Evolutionary conservation across 176 grass and related monocot genomes (phyloP), one percentile per base, ranked within the genome.

Genomic region (Bonia amplexicaulis): DNA sequence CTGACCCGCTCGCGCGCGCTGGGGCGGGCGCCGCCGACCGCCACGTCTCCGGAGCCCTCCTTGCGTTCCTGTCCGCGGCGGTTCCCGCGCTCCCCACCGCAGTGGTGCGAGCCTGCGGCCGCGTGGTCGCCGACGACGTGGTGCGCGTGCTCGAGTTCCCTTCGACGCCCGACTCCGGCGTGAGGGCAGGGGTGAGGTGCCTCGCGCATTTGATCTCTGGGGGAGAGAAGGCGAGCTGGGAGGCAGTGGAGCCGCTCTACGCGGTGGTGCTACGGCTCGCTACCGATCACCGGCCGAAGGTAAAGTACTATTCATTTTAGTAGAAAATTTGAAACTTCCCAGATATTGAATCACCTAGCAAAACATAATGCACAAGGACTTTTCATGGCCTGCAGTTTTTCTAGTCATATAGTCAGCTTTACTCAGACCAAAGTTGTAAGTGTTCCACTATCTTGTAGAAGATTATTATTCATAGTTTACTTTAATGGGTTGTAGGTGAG

Each of bases 141-240:
- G 77, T 84, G 47, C 88, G 89, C 15, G 86, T 98, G 46, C 80
- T 98, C 40, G 88, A 90, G 17, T 90, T 98, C 71, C 85, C 87
- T 67, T 92, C 88, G 72, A 85, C 88, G 27, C 87, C 83, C 3
- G 89, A 92, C 25, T 49, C 82, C 3, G 93, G 93, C 26, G 83
- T 95, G 2, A 93, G 85, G 83, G 89, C 91, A 12, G 96, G 96
- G 70, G 59, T 93, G 77, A 95, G 87, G 85, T 98, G 96, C 82
- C 82, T 93, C 25, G 85, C 89, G 29, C 86, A 93, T 85, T 71
- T 98, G 77, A 88, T 98, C 19, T 89, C 84, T 16, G 69, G 51
- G 11, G 93, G 91, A 39, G 96, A 94, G 23, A 93, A 88, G 42
- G 68, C 77, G 41, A 93, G 81, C 86, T 98, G 96, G 96, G 74